These are phyloP conservation scores for Teunomyces cretensis DNA, from an alignment of 805 yeast species.

Conservation along the genomic window DNA sequence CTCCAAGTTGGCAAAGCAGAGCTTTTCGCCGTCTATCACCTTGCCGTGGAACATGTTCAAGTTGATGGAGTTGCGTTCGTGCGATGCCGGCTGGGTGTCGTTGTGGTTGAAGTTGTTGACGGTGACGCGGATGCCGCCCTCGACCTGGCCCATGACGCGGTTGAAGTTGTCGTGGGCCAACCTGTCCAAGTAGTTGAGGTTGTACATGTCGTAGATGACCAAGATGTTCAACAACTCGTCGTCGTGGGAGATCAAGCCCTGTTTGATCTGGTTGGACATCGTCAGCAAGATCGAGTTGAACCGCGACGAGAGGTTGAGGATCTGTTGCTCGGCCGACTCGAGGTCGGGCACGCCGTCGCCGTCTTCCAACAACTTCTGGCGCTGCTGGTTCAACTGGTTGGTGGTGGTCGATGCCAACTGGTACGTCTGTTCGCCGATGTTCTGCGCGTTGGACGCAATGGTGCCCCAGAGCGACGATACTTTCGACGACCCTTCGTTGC, in stretches of 20 bases:
- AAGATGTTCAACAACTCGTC: slow-evolving; percentile 42
- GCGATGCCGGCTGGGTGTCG: slow-evolving; percentile 14
- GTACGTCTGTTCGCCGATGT: slow-evolving; percentile 49
- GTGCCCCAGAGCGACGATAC: slow-evolving; percentile 70
- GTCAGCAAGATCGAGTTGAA: slow-evolving; percentile 33
- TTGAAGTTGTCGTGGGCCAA: slow-evolving; percentile 56
- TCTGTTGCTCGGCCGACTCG: slow-evolving; percentile 23
- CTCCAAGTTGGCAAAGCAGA: slow-evolving; percentile 84
- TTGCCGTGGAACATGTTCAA: slow-evolving; percentile 77
- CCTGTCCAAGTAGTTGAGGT: slow-evolving; percentile 48
- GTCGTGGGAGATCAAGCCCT: slow-evolving; percentile 59
- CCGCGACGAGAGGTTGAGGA: slow-evolving; percentile 24
- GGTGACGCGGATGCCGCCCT: slow-evolving; percentile 68
- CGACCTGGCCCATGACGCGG: slow-evolving; percentile 69
- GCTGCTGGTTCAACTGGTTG: slow-evolving; percentile 38
- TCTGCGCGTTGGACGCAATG: slow-evolving; percentile 52
- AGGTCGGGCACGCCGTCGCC: slow-evolving; percentile 16
- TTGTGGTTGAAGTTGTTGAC: slow-evolving; percentile 50
- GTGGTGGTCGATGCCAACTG: slow-evolving; percentile 48
- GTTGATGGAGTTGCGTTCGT: slow-evolving; percentile 27
- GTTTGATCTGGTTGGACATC: slow-evolving; percentile 43
- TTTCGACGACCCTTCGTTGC: slow-evolving; percentile 61
- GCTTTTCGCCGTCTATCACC: slow-evolving; percentile 79
- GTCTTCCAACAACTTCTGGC: slow-evolving; percentile 35
- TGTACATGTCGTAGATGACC: slow-evolving; percentile 63